A percentile compares a stretch with the other conserved stretches of the same genome.
Evolutionary conservation across 2,329 filamentous ascomycete genomes (phyloP).

Genomic region (Apiospora aurea): DNA sequence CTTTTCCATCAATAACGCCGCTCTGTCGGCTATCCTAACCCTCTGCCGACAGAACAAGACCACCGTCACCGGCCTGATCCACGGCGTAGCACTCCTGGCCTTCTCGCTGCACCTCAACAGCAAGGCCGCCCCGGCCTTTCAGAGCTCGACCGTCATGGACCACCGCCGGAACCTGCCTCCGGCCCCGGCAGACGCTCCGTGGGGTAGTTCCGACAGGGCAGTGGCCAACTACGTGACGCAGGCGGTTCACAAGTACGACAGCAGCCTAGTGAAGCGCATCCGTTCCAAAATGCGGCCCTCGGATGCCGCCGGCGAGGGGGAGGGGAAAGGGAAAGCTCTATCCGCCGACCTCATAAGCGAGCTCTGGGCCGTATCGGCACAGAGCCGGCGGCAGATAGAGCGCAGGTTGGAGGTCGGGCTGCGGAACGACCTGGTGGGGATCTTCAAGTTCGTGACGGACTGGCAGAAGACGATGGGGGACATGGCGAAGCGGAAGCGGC

Average conservation of each 20-base stretch:
- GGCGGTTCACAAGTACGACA: constrained; percentile 27
- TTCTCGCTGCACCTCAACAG: constrained; percentile 28
- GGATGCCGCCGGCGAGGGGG: neutral
- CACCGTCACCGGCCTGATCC: constrained; percentile 34
- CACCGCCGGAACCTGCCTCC: constrained; percentile 32
- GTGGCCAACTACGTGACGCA: constrained; percentile 35
- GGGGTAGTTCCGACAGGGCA: constrained; percentile 27
- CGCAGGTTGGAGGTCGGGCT: constrained; percentile 37
- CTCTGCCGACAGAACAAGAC: constrained; percentile 31
- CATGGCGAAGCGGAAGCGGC: constrained; percentile 39
- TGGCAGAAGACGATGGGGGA: constrained; percentile 42
- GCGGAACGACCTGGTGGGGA: constrained; percentile 43
- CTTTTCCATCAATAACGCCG: constrained; percentile 31
- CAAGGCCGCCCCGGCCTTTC: constrained; percentile 29
- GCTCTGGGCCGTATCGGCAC: constrained; percentile 35
- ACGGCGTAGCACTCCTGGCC: constrained; percentile 29
- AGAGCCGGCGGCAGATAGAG: constrained; percentile 39
- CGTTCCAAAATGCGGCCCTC: neutral
- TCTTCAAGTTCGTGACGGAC: constrained; percentile 45
- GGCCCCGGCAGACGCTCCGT: constrained; percentile 22
- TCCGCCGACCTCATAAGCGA: constrained; percentile 27
- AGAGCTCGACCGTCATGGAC: constrained; percentile 30
- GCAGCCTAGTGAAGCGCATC: neutral
- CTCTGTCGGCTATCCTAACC: constrained; percentile 26
- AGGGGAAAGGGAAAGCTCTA: neutral